Evolutionary conservation across 73 alveolate species (phyloP).

Genomic region (Breviolum minutum): DNA sequence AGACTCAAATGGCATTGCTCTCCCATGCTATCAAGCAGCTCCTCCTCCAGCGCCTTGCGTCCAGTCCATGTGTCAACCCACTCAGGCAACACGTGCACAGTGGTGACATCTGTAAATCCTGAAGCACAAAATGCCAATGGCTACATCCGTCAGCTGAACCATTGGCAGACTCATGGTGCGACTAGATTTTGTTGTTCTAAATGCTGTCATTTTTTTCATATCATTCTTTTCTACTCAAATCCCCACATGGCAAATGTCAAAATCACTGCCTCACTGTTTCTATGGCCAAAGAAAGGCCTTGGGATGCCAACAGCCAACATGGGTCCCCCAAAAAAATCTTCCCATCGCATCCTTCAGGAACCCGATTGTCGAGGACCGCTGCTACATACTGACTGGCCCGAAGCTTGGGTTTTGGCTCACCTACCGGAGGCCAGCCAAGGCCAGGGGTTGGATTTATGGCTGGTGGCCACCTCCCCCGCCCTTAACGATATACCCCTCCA

Average conservation of each 20-base stretch:
- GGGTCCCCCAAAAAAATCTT: too few species aligned
- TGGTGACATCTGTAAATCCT: slow-evolving; percentile 35
- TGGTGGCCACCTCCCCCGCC: too few species aligned
- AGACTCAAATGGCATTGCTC: neutral
- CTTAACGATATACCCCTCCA: too few species aligned
- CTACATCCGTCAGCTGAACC: neutral
- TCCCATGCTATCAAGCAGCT: slow-evolving; percentile 19
- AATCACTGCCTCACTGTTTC: too few species aligned
- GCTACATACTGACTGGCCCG: neutral
- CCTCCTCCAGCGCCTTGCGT: slow-evolving; percentile 20
- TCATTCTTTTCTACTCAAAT: too few species aligned
- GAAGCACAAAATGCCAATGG: neutral
- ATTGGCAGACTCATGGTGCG: neutral
- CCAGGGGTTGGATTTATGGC: too few species aligned
- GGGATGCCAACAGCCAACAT: too few species aligned
- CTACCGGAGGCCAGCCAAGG: neutral
- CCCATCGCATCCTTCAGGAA: neutral
- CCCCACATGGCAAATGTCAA: too few species aligned
- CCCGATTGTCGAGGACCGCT: slow-evolving; percentile 4
- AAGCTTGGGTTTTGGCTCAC: neutral
- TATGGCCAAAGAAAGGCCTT: too few species aligned
- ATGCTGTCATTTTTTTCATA: too few species aligned
- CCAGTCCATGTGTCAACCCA: slow-evolving; percentile 83
- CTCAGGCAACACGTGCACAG: slow-evolving; percentile 80
- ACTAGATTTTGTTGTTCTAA: too few species aligned